A percentile compares a stretch with the other conserved stretches of the same genome.
These are phyloP conservation scores for Boletus rex-veris DNA, from an alignment of 768 basidiomycete genomes.

Conservation along the genomic window DNA sequence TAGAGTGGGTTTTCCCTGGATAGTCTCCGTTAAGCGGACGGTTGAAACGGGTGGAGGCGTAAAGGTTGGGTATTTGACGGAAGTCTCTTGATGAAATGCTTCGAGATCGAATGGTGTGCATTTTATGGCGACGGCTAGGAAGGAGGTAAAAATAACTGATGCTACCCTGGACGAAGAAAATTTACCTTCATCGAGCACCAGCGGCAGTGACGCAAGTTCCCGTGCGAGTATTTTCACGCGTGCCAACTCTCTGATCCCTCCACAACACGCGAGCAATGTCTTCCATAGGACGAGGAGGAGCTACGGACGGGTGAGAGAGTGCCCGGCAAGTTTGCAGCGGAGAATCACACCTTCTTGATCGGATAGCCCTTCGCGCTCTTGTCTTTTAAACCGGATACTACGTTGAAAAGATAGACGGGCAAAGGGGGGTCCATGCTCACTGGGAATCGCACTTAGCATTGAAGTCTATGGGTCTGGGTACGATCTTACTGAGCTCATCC, in stretches of 20 bases:
- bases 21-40: slow-evolving; percentile 26
- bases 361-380: slow-evolving; percentile 95
- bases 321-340: neutral
- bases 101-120: slow-evolving; percentile 89
- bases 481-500: slow-evolving; percentile 85
- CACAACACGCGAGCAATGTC: slow-evolving; percentile 84
- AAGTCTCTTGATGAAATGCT: slow-evolving; percentile 83
- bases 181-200: slow-evolving; percentile 45
- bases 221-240: slow-evolving; percentile 83
- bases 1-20: slow-evolving; percentile 28
- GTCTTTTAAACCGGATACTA: slow-evolving; percentile 87
- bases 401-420: slow-evolving; percentile 86
- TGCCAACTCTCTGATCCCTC: slow-evolving; percentile 82
- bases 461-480: neutral
- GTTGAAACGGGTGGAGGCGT: slow-evolving; percentile 51
- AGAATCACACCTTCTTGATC: slow-evolving; percentile 77
- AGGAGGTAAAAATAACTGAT: slow-evolving; percentile 6
- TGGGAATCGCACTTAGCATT: slow-evolving; percentile 31
- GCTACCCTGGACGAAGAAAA: slow-evolving; percentile 5
- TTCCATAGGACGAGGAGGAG: slow-evolving; percentile 95
- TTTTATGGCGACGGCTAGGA: slow-evolving; percentile 67
- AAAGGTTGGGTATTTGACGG: slow-evolving; percentile 96
- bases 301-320: slow-evolving; percentile 38
- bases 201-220: slow-evolving; percentile 76
- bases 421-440: slow-evolving; percentile 96